Evolutionary conservation across 1,284 basidiomycete genomes (phyloP).

Genomic region (Boletus mariae): DNA sequence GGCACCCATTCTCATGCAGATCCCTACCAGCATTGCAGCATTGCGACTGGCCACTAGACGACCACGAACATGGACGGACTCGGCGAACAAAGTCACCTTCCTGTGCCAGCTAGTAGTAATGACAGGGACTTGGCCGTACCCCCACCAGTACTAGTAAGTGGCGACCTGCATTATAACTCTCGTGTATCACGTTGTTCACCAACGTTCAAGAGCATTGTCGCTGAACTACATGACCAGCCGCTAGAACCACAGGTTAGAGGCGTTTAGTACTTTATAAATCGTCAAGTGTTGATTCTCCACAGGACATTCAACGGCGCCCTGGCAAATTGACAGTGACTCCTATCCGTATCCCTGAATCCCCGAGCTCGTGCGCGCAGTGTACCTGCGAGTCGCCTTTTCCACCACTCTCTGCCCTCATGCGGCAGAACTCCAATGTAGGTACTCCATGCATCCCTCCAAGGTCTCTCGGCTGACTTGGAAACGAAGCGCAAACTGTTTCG

Average conservation of each 20-base stretch:
- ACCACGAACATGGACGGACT: background rate
- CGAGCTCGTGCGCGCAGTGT: conserved; percentile 8
- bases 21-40: background rate
- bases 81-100: background rate
- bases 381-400: conserved; percentile 8
- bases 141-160: conserved; percentile 10
- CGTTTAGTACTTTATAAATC: background rate
- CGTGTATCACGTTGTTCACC: conserved; percentile 6
- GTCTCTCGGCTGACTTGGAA: background rate
- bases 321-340: conserved; percentile 7
- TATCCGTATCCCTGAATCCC: background rate
- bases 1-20: background rate
- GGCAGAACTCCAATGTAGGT: conserved; percentile 10
- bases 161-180: background rate
- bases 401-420: conserved; percentile 8
- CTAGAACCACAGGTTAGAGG: conserved; percentile 5
- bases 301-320: conserved; percentile 13
- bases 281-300: conserved; percentile 2
- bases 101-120: background rate
- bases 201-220: conserved; percentile 2
- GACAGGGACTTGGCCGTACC: background rate
- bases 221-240: conserved; percentile 5
- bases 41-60: conserved; percentile 3
- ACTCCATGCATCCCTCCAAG: background rate
- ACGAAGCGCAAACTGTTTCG: conserved; percentile 9